A percentile compares a stretch with the other conserved stretches of the same genome.
phyloP scores from a whole-genome alignment of 306 rosid species.

The Ochetophila trinervis region DNA sequence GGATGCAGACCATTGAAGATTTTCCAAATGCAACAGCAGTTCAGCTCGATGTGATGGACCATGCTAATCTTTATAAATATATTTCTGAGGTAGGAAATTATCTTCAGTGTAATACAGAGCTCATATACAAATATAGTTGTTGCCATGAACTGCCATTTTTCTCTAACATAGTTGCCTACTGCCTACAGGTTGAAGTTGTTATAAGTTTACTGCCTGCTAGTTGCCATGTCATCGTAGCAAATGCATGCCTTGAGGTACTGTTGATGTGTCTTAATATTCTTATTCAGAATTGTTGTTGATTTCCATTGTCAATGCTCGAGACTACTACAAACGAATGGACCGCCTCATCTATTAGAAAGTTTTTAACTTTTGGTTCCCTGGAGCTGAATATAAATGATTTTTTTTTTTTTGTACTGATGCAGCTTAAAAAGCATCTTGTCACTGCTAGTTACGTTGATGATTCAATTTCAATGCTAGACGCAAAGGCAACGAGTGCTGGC shows the following conservation, averaged over 20 bases:
- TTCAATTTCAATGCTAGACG: conserved; percentile 64
- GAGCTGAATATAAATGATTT: conserved; percentile 11
- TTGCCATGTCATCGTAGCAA: conserved; percentile 74
- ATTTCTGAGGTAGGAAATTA: conserved; percentile 65
- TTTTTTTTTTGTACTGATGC: conserved; percentile 35
- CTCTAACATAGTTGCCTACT: neutral
- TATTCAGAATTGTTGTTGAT: conserved; percentile 5
- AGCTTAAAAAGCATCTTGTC: conserved; percentile 83
- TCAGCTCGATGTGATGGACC: conserved; percentile 75
- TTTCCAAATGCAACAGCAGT: conserved; percentile 71
- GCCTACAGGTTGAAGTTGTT: conserved; percentile 78
- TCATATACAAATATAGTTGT: neutral
- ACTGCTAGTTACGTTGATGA: conserved; percentile 95
- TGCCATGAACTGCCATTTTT: conserved; percentile 10
- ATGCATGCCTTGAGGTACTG: conserved; percentile 82
- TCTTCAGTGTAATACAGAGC: conserved; percentile 6
- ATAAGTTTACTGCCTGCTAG: conserved; percentile 79
- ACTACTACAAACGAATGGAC: no score
- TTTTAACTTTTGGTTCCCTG: neutral
- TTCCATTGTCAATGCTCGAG: no score
- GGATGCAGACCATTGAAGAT: conserved; percentile 67
- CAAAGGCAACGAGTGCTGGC: conserved; percentile 73
- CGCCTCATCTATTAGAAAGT: neutral
- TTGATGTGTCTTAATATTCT: conserved; percentile 22
- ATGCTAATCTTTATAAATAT: conserved; percentile 40